Evolutionary conservation across 352 stramenopile genomes (phyloP).

Genomic region (Phytophthora sp.): DNA sequence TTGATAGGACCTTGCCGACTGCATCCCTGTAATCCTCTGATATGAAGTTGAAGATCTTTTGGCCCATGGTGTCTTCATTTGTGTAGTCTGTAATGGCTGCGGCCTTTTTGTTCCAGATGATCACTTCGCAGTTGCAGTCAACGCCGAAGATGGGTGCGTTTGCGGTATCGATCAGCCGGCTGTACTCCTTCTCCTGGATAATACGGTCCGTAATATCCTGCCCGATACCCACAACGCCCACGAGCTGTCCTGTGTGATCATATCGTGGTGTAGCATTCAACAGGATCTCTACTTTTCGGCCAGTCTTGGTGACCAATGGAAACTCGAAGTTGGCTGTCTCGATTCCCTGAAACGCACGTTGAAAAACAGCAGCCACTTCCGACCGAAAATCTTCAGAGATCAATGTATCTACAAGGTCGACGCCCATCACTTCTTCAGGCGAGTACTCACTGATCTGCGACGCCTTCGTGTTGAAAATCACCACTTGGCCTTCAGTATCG

Average conservation of each 20-base stretch:
- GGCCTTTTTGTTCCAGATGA: slow-evolving; percentile 90
- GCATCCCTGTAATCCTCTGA: slow-evolving; percentile 46
- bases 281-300: slow-evolving; percentile 56
- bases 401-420: slow-evolving; percentile 66
- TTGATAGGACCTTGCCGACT: slow-evolving; percentile 38
- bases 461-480: slow-evolving; percentile 86
- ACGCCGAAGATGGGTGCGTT: slow-evolving; percentile 73
- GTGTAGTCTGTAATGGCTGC: slow-evolving; percentile 87
- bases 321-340: slow-evolving; percentile 75
- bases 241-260: slow-evolving; percentile 69
- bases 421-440: slow-evolving; percentile 67
- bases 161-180: slow-evolving; percentile 42
- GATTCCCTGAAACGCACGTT: slow-evolving; percentile 44
- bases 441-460: slow-evolving; percentile 75
- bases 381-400: slow-evolving; percentile 56
- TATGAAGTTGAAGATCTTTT: slow-evolving; percentile 81
- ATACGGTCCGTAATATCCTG: slow-evolving; percentile 55
- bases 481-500: slow-evolving; percentile 48
- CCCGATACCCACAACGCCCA: slow-evolving; percentile 58
- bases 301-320: slow-evolving; percentile 61
- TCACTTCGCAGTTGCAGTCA: slow-evolving; percentile 67
- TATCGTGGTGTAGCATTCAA: slow-evolving; percentile 66
- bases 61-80: slow-evolving; percentile 83
- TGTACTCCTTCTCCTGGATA: slow-evolving; percentile 50
- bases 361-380: slow-evolving; percentile 38